Evolutionary conservation across 768 basidiomycete genomes (phyloP).

Genomic region (Paxillus involutus): DNA sequence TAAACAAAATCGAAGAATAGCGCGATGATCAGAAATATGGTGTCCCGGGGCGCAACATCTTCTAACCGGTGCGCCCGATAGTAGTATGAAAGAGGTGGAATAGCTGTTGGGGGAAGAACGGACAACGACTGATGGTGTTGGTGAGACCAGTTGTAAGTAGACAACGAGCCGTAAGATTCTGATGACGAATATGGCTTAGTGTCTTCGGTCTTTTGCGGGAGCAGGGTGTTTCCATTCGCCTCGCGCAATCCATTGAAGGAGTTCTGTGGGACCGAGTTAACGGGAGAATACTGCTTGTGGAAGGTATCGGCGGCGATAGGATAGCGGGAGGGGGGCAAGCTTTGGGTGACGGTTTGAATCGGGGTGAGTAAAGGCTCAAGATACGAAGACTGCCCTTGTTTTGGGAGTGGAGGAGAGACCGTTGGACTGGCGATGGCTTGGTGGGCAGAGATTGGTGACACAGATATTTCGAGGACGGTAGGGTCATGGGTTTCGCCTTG

Average conservation of each 20-base stretch:
- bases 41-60: conserved; percentile 79
- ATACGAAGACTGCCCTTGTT: conserved; percentile 35
- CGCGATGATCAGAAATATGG: conserved; percentile 77
- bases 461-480: conserved; percentile 35
- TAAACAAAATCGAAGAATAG: conserved; percentile 95
- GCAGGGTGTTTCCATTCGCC: conserved; percentile 27
- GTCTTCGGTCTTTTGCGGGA: conserved; percentile 45
- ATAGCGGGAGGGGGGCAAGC: conserved; percentile 64
- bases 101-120: conserved; percentile 40
- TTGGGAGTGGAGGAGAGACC: conserved; percentile 42
- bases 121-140: conserved; percentile 56
- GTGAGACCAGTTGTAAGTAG: conserved; percentile 70
- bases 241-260: conserved; percentile 43
- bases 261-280: conserved; percentile 32
- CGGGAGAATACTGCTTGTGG: conserved; percentile 52
- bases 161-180: conserved; percentile 63
- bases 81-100: conserved; percentile 68
- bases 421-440: conserved; percentile 44
- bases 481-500: conserved; percentile 39
- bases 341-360: conserved; percentile 37
- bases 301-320: conserved; percentile 70
- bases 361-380: conserved; percentile 51
- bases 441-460: conserved; percentile 47
- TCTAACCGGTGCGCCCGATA: conserved; percentile 78
- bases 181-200: conserved; percentile 38